Base-by-base conservation (phyloP, 345 rosid genomes). In the Populus pruinosa region DNA sequence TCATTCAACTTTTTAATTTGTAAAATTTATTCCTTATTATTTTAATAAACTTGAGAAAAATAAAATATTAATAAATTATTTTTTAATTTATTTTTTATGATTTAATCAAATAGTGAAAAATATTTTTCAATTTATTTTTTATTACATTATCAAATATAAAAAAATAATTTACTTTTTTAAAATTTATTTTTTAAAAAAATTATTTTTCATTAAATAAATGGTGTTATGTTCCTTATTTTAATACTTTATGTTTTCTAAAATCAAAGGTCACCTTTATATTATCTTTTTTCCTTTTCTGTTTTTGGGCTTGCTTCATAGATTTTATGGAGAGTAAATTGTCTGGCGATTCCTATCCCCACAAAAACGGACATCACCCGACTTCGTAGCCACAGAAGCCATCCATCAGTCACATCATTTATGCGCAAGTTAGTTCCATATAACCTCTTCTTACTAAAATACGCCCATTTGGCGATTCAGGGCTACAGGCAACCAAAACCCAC, bases 351-450 rank as follows among this genome's bases (percentile, higher is more conserved):
- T 36, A 1, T 39, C 47, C 70, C 17, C 7, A 6, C 39, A 17
- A 38, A 20, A 36, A 5, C 18, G 5, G 65, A 69, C 78, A 63
- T 79, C 70, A 47, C 78, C 43, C 44, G 35, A 33, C 70, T 62
- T 47, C 56, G 27, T 59, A 69, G 83, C 87, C 91, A 87, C 89
- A 86, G 72, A 84, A 77, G 17, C 70, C 47, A 36, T 13, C 63
- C 38, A 59, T 8, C 38, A 4, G 59, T 76, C 80, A 64, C 80
- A 38, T 6, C 70, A 27, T 49, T 39, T 9, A 64, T 12, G 89
- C 80, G 74, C 72, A 87, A 70, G n/a, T 76, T 87, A 87, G 85
- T 8, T 68, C 0, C 1, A 0, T 6, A 21, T 9, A 1, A 13
- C 25, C 6, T 8, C 16, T 6, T 2, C 4, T 7, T 13, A 7